Evolutionary conservation across 1,139 yeast species (phyloP), one percentile per base, ranked within the genome.

Genomic region (Williopsis jadinii): DNA sequence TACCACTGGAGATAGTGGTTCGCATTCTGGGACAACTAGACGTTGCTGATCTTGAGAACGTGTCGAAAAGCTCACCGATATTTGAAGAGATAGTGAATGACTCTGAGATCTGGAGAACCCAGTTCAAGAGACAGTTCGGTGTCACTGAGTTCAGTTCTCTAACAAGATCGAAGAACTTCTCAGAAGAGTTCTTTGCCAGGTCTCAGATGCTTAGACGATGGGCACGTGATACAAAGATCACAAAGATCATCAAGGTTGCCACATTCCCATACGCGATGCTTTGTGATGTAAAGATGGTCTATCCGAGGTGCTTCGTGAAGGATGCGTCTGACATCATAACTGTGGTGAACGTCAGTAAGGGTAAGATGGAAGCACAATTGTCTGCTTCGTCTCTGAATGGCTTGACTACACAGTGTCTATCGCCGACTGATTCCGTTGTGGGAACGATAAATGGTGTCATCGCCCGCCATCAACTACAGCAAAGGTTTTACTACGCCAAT

Each of bases 1-100:
- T 82, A 9, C 90, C 90, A 1, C 53, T 66, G 1, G 92, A 82
- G 56, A 55, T 81, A 4, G 62, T 81, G 45, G 71, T 78, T 39
- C 64, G 69, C 39, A 66, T 81, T 14, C 74, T 82, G 48, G 67
- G 80, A 27, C 64, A 73, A 46, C 64, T 81, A 13, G 84, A 80
- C 40, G 77, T 82, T 4, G 57, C 65, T 11, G 77, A 80, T 38
- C 63, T 82, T 34, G 63, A 66, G 40, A 61, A 62, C 24, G 56
- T 78, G 14, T 67, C 80, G 28, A 60, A 69, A 35, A 83, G 81
- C 3, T 80, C 86, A 51, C 68, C 61, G 34, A 56, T 63, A 14
- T 77, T 86, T 74, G 61, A 72, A 43, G 53, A 55, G 35, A 67
- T 78, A 6, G 70, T 80, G 5, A 69, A 70, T 45, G 81, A 80